These are phyloP conservation scores for Globomyces sp. DNA, from an alignment of 371 early-diverging fungal species.

Conservation along the genomic window DNA sequence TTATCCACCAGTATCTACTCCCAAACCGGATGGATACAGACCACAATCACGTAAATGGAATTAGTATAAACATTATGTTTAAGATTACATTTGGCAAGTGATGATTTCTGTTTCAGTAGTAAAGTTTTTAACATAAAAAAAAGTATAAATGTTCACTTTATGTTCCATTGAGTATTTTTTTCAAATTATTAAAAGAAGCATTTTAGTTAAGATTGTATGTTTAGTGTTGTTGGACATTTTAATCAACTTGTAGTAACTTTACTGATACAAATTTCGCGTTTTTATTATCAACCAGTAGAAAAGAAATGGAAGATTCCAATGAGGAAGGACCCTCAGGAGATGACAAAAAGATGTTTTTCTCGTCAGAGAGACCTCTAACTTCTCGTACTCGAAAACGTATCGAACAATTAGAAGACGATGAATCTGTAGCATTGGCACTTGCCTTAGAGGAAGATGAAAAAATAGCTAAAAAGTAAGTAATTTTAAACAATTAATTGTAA, in stretches of 20 bases:
- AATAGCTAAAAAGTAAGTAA: slow-evolving; percentile 29
- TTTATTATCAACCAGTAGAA: not conserved
- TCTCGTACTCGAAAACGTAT: slow-evolving; percentile 20
- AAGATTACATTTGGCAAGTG: too few species aligned
- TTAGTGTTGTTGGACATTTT: not conserved
- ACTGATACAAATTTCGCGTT: not conserved
- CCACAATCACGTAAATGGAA: too few species aligned
- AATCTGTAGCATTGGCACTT: slow-evolving; percentile 20
- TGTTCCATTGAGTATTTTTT: too few species aligned
- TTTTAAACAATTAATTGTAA: not conserved
- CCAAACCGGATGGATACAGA: too few species aligned
- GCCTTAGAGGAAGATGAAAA: slow-evolving; percentile 33
- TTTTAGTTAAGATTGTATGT: not conserved
- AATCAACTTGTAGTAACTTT: slow-evolving; percentile 7
- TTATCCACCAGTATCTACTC: too few species aligned
- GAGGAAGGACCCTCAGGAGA: not conserved
- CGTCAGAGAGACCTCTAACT: slow-evolving; percentile 17
- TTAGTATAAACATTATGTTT: too few species aligned
- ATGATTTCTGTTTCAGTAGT: too few species aligned
- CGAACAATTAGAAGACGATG: slow-evolving; percentile 20
- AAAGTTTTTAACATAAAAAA: too few species aligned
- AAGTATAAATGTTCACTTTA: too few species aligned
- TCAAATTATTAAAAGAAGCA: slow-evolving; percentile 8
- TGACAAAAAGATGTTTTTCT: not conserved
- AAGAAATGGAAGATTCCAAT: not conserved